Conservation (phyloP, 2,329 filamentous ascomycete genomes). For the Taxawa tesnikishii region DNA sequence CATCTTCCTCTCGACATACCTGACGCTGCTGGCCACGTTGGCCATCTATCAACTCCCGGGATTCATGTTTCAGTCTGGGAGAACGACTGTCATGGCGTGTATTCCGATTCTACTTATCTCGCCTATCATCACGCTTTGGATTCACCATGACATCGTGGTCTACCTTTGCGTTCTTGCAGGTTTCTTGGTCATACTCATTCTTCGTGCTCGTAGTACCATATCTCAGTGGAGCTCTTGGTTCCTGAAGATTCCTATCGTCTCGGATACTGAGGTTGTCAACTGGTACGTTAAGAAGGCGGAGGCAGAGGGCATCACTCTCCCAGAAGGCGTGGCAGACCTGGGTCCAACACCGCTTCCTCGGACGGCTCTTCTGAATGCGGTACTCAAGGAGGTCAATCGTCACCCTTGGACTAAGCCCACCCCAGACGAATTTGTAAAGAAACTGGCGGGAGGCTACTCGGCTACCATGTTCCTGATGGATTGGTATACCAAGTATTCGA, state of each 20-base stretch:
- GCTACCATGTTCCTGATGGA: slow-evolving; percentile 42
- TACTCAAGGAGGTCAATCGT: slow-evolving; percentile 28
- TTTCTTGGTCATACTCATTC: slow-evolving; percentile 39
- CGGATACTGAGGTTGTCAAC: slow-evolving; percentile 36
- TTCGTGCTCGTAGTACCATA: slow-evolving; percentile 41
- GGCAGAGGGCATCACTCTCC: slow-evolving; percentile 9
- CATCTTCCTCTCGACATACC: slow-evolving; percentile 44
- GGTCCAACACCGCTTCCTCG: slow-evolving; percentile 37
- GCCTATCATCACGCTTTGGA: slow-evolving; percentile 42
- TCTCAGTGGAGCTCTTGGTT: slow-evolving; percentile 50
- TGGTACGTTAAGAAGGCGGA: slow-evolving; percentile 33
- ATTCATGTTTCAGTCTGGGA: slow-evolving; percentile 33
- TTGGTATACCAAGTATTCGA: slow-evolving; percentile 33
- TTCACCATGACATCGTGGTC: slow-evolving; percentile 41
- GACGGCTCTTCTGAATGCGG: slow-evolving; percentile 32
- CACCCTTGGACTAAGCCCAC: too few species aligned
- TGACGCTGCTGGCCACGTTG: slow-evolving; percentile 35
- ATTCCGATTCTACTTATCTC: slow-evolving; percentile 46
- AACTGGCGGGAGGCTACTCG: slow-evolving; percentile 39
- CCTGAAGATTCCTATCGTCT: slow-evolving; percentile 34
- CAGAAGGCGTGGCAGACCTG: slow-evolving; percentile 29
- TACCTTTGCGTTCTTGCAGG: slow-evolving; percentile 43
- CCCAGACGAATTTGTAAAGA: slow-evolving; percentile 37
- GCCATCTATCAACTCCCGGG: slow-evolving; percentile 9
- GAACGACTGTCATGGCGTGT: slow-evolving; percentile 41